These are phyloP conservation scores for Coemansia interrupta DNA, from an alignment of 192 early-diverging fungal genomes.

Conservation along the genomic window DNA sequence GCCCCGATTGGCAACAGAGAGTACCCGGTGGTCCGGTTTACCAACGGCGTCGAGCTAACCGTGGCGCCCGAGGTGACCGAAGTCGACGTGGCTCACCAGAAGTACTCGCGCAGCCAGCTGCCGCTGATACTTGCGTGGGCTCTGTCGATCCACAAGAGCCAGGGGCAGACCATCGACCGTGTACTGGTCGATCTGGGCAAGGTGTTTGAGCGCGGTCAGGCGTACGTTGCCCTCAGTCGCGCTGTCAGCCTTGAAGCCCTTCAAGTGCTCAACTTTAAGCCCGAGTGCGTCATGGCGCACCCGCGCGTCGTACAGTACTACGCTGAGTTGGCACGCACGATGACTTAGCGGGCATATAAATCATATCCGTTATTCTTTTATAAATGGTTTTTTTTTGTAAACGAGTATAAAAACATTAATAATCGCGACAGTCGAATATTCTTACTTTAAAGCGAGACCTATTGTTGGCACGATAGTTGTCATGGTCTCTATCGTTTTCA, in stretches of 20 bases:
- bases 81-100: constrained; percentile 50
- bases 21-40: constrained; percentile 49
- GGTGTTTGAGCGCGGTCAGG: constrained; percentile 81
- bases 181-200: constrained; percentile 69
- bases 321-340: constrained; percentile 36
- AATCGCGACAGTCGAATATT: too few relatives aligned
- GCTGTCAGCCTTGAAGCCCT: constrained; percentile 67
- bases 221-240: constrained; percentile 80
- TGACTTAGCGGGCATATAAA: neutral
- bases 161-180: constrained; percentile 80
- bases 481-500: too few relatives aligned
- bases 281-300: constrained; percentile 67
- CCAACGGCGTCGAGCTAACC: constrained; percentile 47
- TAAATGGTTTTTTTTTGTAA: too few relatives aligned
- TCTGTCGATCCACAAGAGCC: constrained; percentile 82
- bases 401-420: too few relatives aligned
- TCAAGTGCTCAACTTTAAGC: constrained; percentile 68
- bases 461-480: too few relatives aligned
- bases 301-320: constrained; percentile 70
- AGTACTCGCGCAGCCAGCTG: constrained; percentile 54
- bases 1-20: constrained; percentile 23
- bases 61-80: constrained; percentile 56
- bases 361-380: too few relatives aligned
- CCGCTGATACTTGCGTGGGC: constrained; percentile 84
- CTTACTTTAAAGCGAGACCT: too few relatives aligned